A percentile compares a stretch with the other conserved stretches of the same genome.
Conservation (phyloP, 2,329 filamentous ascomycete species). For the Penicillium sp. region DNA sequence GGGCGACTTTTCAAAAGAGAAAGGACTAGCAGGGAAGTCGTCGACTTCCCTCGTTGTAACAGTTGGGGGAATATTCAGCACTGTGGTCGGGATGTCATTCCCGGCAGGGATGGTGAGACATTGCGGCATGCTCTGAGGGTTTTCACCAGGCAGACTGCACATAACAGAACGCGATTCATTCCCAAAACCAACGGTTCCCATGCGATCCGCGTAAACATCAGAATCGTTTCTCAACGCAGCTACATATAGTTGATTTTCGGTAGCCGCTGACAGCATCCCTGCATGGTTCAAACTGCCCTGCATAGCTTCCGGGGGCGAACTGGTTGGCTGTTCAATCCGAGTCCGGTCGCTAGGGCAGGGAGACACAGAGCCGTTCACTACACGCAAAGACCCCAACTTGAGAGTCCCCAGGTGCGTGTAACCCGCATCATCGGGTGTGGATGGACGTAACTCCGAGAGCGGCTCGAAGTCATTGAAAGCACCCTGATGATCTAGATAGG, state of each 20-base stretch:
- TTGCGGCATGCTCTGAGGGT: neutral
- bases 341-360: constrained; percentile 43
- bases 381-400: constrained; percentile 46
- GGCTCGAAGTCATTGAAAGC: constrained; percentile 20
- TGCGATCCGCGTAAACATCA: neutral
- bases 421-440: constrained; percentile 35
- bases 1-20: constrained; percentile 42
- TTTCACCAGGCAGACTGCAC: neutral
- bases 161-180: neutral
- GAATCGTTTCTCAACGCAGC: neutral
- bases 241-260: neutral
- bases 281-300: neutral
- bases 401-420: constrained; percentile 48
- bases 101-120: neutral
- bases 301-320: constrained; percentile 20
- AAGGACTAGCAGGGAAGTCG: constrained; percentile 37
- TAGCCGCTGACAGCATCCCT: neutral
- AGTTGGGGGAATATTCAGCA: constrained; percentile 27
- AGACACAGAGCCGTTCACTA: constrained; percentile 46
- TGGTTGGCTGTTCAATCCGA: constrained; percentile 24
- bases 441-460: constrained; percentile 25
- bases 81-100: neutral
- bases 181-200: neutral
- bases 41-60: constrained; percentile 25
- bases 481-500: constrained; percentile 22